Percentiles rank a stretch among this genome's conserved stretches.
phyloP scores from a whole-genome alignment of 2,329 filamentous ascomycete genomes.

The Madurella fahalii region DNA sequence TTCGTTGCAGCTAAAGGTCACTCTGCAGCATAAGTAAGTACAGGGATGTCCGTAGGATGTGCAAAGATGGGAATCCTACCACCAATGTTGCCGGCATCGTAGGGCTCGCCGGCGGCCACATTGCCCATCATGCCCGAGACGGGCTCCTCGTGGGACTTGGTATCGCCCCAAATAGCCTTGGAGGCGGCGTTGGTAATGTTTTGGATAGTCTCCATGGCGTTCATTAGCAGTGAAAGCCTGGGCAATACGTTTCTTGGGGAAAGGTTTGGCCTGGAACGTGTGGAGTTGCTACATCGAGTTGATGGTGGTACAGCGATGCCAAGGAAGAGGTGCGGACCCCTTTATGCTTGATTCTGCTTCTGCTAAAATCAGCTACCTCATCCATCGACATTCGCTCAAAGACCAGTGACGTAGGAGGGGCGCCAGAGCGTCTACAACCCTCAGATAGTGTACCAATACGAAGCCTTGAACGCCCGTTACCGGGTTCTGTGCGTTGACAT shows the following conservation, averaged over 20 bases:
- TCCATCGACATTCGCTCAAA: background rate
- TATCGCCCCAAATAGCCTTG: slow-evolving; percentile 46
- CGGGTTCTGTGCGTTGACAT: too few species aligned
- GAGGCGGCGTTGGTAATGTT: slow-evolving; percentile 48
- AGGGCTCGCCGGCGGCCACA: slow-evolving; percentile 66
- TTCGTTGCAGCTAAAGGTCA: background rate
- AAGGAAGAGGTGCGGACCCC: background rate
- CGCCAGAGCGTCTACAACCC: background rate
- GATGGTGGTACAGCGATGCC: too few species aligned
- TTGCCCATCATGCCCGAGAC: slow-evolving; percentile 66
- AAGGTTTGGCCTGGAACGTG: too few species aligned
- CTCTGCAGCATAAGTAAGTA: background rate
- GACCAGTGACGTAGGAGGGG: slow-evolving; percentile 11
- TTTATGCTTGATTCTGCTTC: background rate
- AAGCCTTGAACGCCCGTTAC: background rate
- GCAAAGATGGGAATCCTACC: slow-evolving; percentile 26
- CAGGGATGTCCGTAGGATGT: background rate
- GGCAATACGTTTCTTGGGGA: too few species aligned
- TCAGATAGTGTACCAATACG: background rate
- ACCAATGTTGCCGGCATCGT: slow-evolving; percentile 72
- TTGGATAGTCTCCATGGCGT: slow-evolving; percentile 61
- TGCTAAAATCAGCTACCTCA: slow-evolving; percentile 1
- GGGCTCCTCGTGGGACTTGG: slow-evolving; percentile 53
- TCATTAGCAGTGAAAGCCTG: background rate
- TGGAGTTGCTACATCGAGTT: too few species aligned